Conservation (phyloP, 306 rosid species). For the Vigna nakashimae region DNA sequence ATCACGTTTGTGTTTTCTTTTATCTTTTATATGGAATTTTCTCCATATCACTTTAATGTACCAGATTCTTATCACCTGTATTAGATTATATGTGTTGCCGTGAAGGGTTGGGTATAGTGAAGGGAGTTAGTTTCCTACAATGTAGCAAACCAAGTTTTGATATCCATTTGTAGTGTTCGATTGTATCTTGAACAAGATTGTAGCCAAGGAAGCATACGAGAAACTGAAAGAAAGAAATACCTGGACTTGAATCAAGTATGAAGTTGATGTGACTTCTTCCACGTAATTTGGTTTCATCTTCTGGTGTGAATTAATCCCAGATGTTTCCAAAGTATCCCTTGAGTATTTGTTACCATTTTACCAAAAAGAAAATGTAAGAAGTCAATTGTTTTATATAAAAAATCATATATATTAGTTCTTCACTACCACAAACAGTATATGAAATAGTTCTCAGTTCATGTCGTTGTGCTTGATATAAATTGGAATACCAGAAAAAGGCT, state of each 20-base stretch:
- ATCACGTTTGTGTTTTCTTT: slow-evolving; percentile 3
- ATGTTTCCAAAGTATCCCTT: slow-evolving; percentile 2
- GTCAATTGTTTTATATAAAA: not conserved
- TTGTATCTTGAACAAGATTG: not conserved
- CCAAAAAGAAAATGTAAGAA: not conserved
- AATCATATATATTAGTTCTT: not conserved
- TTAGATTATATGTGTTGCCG: too few species aligned
- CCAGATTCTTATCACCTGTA: too few species aligned
- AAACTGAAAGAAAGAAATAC: too few species aligned
- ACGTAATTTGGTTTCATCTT: not conserved
- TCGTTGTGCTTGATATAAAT: not conserved
- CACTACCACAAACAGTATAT: not conserved
- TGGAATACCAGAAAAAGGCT: slow-evolving; percentile 7
- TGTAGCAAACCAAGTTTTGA: too few species aligned
- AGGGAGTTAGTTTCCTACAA: too few species aligned
- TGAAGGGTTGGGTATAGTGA: too few species aligned
- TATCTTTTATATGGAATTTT: not conserved
- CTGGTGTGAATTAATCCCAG: not conserved
- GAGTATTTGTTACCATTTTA: not conserved
- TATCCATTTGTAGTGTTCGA: too few species aligned
- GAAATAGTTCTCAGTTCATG: not conserved
- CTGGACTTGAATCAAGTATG: too few species aligned
- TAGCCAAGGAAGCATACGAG: not conserved
- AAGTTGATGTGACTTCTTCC: not conserved
- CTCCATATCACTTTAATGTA: not conserved